Evolutionary conservation across 2,329 filamentous ascomycete genomes (phyloP).

Genomic region (Purpureocillium lavendulum): DNA sequence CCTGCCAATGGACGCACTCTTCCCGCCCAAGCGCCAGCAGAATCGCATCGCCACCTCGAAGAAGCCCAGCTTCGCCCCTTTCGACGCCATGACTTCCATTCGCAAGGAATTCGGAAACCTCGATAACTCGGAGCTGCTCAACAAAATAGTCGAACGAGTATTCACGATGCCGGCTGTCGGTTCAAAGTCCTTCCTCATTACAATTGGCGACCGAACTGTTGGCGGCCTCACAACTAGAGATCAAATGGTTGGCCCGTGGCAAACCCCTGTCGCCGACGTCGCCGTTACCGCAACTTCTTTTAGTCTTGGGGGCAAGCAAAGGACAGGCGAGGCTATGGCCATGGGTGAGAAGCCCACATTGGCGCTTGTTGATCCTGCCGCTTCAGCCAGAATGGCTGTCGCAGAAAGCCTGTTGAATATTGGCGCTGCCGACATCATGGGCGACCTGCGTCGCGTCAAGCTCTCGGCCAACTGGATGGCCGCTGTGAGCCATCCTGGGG

Average conservation of each 20-base stretch:
- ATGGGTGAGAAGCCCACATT: conserved; percentile 90
- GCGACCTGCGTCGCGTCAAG: conserved; percentile 69
- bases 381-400: conserved; percentile 94
- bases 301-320: conserved; percentile 53
- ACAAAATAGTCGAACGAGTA: conserved; percentile 69
- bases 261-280: conserved; percentile 87
- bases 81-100: conserved; percentile 61
- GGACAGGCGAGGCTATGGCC: conserved; percentile 90
- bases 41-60: conserved; percentile 65
- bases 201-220: conserved; percentile 87
- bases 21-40: conserved; percentile 80
- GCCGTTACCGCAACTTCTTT: conserved; percentile 85
- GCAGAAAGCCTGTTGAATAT: conserved; percentile 91
- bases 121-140: conserved; percentile 43
- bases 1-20: conserved; percentile 79
- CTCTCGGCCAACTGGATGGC: conserved; percentile 99
- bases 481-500: conserved; percentile 85
- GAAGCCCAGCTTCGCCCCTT: conserved; percentile 57
- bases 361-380: conserved; percentile 80
- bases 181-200: conserved; percentile 97
- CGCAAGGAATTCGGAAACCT: conserved; percentile 52
- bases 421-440: conserved; percentile 64
- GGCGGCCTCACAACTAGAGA: conserved; percentile 83
- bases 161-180: conserved; percentile 81
- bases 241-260: conserved; percentile 96